Evolutionary conservation across 1,139 yeast species (phyloP), one percentile per base, ranked within the genome.

Genomic region (Kurtzmaniella quercitrusa): DNA sequence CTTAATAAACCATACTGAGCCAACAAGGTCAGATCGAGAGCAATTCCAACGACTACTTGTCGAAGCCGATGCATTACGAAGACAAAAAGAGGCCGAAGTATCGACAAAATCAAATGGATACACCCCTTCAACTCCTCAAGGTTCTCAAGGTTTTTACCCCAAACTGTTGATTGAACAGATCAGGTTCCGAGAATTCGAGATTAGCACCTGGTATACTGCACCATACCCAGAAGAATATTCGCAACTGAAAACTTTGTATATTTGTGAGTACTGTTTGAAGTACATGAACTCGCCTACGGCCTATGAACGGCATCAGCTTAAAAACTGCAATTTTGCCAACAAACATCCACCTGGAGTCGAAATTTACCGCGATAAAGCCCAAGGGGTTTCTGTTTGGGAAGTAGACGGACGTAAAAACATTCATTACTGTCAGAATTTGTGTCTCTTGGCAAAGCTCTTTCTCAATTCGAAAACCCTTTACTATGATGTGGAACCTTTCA

Each of bases 401-500:
- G 84, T 93, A 17, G 98, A 93, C 59, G 98, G 98, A 0, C 71
- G 94, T 37, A 86, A 85, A 50, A 83, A 86, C 53, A 82, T 85
- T 21, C 69, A 74, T 53, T 93, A 86, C 60, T 91, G 98, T 61
- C 96, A 89, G 58, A 89, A 88, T 58, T 65, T 93, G 43, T 93
- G 98, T 65, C 69, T 93, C 38, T 63, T 93, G 49, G 96, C 98
- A 2, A 93, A 93, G 59, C 67, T 91, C 46, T 93, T 91, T 54
- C 71, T 93, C 40, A 89, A 89, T 61, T 88, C 96, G 7, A 93
- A 93, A 57, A 89, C 98, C 0, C 68, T 93, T 40, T 89, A 89
- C 57, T 89, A 89, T 58, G 98, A 91, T 56, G 98, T 93, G 33
- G 97, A 91, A 56, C 97, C 98, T 1, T 93, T 93, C 54, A 75